A percentile compares a stretch with the other conserved stretches of the same genome.
Evolutionary conservation across 805 yeast species (phyloP).

Genomic region (Wickerhamiella spandovensis): DNA sequence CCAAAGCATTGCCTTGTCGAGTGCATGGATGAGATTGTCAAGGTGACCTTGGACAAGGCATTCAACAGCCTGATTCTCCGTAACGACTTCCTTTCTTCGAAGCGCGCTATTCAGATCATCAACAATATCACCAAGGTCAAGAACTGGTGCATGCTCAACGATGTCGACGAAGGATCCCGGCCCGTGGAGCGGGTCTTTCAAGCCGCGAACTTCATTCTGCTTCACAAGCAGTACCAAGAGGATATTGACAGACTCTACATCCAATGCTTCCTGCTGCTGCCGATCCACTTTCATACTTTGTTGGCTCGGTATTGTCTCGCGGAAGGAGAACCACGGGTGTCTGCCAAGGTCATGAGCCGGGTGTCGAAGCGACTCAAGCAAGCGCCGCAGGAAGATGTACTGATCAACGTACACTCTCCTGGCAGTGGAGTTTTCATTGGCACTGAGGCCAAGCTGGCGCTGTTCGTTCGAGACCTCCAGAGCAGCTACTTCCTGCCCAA

Average conservation of each 20-base stretch:
- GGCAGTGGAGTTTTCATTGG: background rate
- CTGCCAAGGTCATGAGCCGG: conserved; percentile 63
- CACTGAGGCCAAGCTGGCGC: background rate
- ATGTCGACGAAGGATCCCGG: conserved; percentile 72
- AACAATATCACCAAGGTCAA: conserved; percentile 91
- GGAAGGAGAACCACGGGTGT: conserved; percentile 87
- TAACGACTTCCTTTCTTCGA: conserved; percentile 89
- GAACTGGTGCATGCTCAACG: conserved; percentile 96
- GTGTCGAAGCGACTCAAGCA: conserved; percentile 41
- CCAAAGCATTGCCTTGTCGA: conserved; percentile 75
- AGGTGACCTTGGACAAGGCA: conserved; percentile 81
- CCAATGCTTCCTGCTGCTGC: conserved; percentile 84
- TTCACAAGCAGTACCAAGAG: conserved; percentile 75
- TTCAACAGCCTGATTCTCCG: conserved; percentile 93
- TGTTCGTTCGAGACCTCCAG: background rate
- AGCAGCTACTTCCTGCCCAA: background rate
- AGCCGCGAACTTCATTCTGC: conserved; percentile 83
- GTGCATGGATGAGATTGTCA: conserved; percentile 68
- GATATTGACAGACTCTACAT: conserved; percentile 88
- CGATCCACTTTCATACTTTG: conserved; percentile 85
- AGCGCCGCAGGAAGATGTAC: conserved; percentile 29
- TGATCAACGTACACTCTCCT: background rate
- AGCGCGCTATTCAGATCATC: conserved; percentile 90
- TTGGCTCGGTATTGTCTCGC: conserved; percentile 81
- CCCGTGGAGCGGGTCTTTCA: conserved; percentile 79